Percentiles rank a stretch among this genome's conserved stretches.
Conservation (phyloP, 2,329 filamentous ascomycete species). For the Onygenales sp. region DNA sequence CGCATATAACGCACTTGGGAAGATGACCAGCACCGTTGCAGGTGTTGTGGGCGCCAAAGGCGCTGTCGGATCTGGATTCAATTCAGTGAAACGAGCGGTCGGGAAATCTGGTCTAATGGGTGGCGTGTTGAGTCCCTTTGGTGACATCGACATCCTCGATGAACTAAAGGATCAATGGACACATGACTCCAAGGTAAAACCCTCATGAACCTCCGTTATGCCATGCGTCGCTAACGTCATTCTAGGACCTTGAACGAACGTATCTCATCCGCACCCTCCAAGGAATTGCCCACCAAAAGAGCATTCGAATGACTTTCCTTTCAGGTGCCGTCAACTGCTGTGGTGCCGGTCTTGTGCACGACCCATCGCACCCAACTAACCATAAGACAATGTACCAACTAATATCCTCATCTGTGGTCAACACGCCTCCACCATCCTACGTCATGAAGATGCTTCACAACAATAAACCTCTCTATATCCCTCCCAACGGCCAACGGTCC, state of each 20-base stretch:
- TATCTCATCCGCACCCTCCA: constrained; percentile 94
- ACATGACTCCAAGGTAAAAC: constrained; percentile 72
- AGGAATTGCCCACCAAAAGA: constrained; percentile 90
- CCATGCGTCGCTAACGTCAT: background rate
- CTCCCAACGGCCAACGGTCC: constrained; percentile 68
- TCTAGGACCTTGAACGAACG: constrained; percentile 78
- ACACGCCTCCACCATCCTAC: constrained; percentile 73
- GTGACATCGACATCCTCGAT: constrained; percentile 88
- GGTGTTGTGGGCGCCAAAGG: constrained; percentile 93
- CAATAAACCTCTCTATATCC: constrained; percentile 85
- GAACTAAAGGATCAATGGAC: constrained; percentile 97
- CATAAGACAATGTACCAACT: constrained; percentile 99
- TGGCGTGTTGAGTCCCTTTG: constrained; percentile 88
- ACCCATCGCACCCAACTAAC: constrained; percentile 80
- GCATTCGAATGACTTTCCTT: constrained; percentile 91
- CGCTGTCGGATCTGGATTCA: constrained; percentile 85
- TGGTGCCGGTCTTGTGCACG: constrained; percentile 87
- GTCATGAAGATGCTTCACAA: constrained; percentile 91
- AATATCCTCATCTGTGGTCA: constrained; percentile 86
- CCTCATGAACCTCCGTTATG: background rate
- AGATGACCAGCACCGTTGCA: constrained; percentile 88
- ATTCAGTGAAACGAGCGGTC: constrained; percentile 89
- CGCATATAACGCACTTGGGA: constrained; percentile 91
- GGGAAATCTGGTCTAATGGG: constrained; percentile 95
- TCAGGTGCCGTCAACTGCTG: constrained; percentile 84